Evolutionary conservation across 495 filamentous ascomycete species (phyloP), one percentile per base, ranked within the genome.

Genomic region (Hypoxylon lienhwacheense): DNA sequence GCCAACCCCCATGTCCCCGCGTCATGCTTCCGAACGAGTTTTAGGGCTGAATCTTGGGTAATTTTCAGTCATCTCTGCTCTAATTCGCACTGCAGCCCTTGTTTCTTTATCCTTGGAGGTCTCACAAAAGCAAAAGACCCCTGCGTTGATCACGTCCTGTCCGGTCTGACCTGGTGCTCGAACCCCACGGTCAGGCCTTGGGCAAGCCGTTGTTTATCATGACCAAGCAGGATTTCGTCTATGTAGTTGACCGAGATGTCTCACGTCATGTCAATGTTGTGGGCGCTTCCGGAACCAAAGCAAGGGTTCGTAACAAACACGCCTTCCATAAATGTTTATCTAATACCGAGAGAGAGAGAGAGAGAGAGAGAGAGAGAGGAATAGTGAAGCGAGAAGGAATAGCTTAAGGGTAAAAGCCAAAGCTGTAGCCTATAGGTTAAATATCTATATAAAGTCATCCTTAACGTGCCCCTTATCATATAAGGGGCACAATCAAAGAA

Each of bases 221-320:
- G 46, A 52, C 41, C 51, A 21, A 51, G 32, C 19, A 61, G 47
- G 52, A 61, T 52, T 20, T 55, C 19, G 26, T 47, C 35, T 53
- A n/a, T n/a, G n/a, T n/a, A n/a, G 42, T 61, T 53, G 58, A 61
- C 58, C 58, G 58, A 61, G 47, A 11, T 41, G 55, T 61, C 58
- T 61, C 58, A 61, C 58, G 58, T 61, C 58, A 61, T 61, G 56
- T 44, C 48, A 48, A n/a, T n/a, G n/a, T n/a, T 42, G 53, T 55
- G 42, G 50, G 34, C 37, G 21, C 55, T 40, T 34, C 20, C 39
- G 36, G 45, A 39, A 36, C 20, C 20, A n/a, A 20, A 39, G 34
- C 45, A 45, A 16, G 51, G 51, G 29, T 43, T 25, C 1, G 19
- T 17, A 12, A 22, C 35, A 22, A 22, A 26, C 45, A 6, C 24